A percentile compares a stretch with the other conserved stretches of the same genome.
phyloP scores from a whole-genome alignment of 345 rosid species.

The Linum tenue region DNA sequence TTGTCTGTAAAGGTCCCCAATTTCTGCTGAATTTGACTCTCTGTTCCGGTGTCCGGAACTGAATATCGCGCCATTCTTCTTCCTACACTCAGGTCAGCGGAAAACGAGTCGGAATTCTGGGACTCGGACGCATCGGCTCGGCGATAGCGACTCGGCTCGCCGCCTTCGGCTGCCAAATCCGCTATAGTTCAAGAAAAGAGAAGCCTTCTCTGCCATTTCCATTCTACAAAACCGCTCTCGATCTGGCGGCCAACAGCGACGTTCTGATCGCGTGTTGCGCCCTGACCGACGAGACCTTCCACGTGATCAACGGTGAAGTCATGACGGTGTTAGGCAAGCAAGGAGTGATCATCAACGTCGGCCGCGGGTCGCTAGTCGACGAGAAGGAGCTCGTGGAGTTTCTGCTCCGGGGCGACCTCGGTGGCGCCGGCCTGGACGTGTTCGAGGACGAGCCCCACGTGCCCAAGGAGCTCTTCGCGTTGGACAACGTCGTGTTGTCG shows the following conservation, averaged over 20 bases:
- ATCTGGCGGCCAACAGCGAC: slow-evolving; percentile 37
- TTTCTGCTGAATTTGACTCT: neutral
- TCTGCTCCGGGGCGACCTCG: slow-evolving; percentile 47
- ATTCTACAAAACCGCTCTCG: slow-evolving; percentile 22
- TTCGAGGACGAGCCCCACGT: slow-evolving; percentile 64
- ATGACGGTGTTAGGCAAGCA: slow-evolving; percentile 32
- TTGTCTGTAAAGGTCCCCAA: neutral
- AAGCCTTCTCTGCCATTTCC: slow-evolving; percentile 28
- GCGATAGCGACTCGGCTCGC: slow-evolving; percentile 38
- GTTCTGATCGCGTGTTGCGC: slow-evolving; percentile 40
- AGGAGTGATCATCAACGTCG: slow-evolving; percentile 46
- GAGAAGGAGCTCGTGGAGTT: slow-evolving; percentile 57
- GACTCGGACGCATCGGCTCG: slow-evolving; percentile 42
- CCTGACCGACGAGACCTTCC: slow-evolving; percentile 38
- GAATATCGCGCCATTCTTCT: too few species aligned
- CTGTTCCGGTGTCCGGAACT: too few species aligned
- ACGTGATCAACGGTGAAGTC: slow-evolving; percentile 35
- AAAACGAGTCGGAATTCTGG: slow-evolving; percentile 42
- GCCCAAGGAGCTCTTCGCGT: slow-evolving; percentile 34
- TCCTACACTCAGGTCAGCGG: slow-evolving; percentile 32
- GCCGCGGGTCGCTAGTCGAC: slow-evolving; percentile 45
- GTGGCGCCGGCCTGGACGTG: slow-evolving; percentile 79
- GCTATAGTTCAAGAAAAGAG: slow-evolving; percentile 36
- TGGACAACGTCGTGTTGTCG: slow-evolving; percentile 72
- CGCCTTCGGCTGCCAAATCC: slow-evolving; percentile 37